Conservation (phyloP, 2,329 filamentous ascomycete species). For the Curvularia hawaiiensis region DNA sequence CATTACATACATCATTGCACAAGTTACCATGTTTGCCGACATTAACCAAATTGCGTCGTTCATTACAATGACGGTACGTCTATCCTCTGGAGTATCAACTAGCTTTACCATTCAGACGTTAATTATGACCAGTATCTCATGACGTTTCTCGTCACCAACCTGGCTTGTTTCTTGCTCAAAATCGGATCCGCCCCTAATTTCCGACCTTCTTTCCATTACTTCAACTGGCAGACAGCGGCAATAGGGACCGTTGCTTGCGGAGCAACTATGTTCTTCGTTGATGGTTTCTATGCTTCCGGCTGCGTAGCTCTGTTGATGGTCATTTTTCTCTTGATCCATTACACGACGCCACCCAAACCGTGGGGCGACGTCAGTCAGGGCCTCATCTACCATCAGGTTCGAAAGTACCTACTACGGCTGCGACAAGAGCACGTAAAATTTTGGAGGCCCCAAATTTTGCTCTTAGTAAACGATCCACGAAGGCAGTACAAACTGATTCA, state of each 20-base stretch:
- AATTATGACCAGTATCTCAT: constrained; percentile 67
- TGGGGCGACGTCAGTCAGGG: constrained; percentile 93
- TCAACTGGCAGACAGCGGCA: constrained; percentile 83
- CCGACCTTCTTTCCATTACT: constrained; percentile 85
- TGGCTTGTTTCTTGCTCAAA: constrained; percentile 85
- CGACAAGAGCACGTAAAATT: constrained; percentile 91
- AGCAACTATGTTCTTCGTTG: constrained; percentile 87
- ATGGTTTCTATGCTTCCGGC: constrained; percentile 76
- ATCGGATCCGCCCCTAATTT: constrained; percentile 90
- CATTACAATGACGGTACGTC: constrained; percentile 75
- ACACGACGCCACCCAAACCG: constrained; percentile 80
- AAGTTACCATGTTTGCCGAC: constrained; percentile 80
- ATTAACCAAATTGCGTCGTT: constrained; percentile 89
- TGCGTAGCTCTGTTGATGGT: constrained; percentile 75
- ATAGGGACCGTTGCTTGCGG: constrained; percentile 76
- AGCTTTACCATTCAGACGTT: background rate
- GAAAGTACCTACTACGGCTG: constrained; percentile 84
- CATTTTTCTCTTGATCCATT: constrained; percentile 86
- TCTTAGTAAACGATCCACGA: constrained; percentile 83
- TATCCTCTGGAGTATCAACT: background rate
- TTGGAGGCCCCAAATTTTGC: constrained; percentile 85
- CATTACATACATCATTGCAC: constrained; percentile 75
- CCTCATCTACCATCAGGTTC: constrained; percentile 84
- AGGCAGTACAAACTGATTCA: constrained; percentile 82
- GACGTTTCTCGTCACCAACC: constrained; percentile 88